Base-by-base conservation (phyloP, 371 early-diverging fungal genomes). In the Funneliformis caledonium region DNA sequence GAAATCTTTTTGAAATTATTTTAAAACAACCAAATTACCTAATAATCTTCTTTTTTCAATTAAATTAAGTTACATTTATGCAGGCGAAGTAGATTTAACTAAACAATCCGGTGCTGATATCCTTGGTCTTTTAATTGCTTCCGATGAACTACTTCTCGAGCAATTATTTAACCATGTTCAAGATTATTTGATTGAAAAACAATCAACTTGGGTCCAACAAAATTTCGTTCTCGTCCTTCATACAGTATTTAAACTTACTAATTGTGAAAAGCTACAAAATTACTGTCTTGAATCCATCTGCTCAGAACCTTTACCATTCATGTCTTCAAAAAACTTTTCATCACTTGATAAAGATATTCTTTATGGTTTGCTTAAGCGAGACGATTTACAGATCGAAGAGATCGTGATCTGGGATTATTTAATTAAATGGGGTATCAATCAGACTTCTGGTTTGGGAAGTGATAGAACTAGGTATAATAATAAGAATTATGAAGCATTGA, bases 391-490 rank as follows among this genome's bases (percentile, higher is more conserved):
- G 9, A 64, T 76, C 5, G 64, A 76, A 43, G 76, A 76, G 48
- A 64, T 47, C 26, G 64, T 45, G 1, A 16, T 62, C 5, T 76
- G 61, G 76, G 76, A 76, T 31, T 64, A 61, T 64, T 64, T 76
- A 37, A 48, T 76, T 47, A 61, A 76, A 64, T 76, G 76, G 76
- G 76, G 76, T 56, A 75, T 75, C 11, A 37, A 43, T 22, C 6
- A 45, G 10, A 70, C 47, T n/a, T 6, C 43, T n/a, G 43, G n/a
- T 12, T 14, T 69, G 2, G 43, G 22, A 43, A 69, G 11, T 43
- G 43, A 69, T 47, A n/a, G 22, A 45, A 12, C 70, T 10, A 69
- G 45, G 7, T 76, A 62, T 61, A 70, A 48, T 26, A 48, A 48
- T 45, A 43, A 26, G 11, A 48, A 70, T 2, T 67, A 7, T 62